Base-by-base conservation (phyloP, 2,329 filamentous ascomycete species). In the Aspergillus ustus region DNA sequence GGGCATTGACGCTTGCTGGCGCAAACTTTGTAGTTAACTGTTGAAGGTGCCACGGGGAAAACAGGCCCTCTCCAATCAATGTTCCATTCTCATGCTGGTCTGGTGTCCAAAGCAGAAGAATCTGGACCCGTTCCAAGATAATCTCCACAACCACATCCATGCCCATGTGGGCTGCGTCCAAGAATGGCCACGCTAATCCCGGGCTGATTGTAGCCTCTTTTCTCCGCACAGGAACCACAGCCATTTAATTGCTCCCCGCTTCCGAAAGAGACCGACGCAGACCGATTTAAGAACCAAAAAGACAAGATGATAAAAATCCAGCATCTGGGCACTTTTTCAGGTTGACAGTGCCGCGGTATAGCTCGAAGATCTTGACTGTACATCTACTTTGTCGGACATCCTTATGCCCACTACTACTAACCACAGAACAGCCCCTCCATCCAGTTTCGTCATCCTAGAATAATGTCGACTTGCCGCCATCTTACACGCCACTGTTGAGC, bases 181-280 rank as follows among this genome's bases (percentile, higher is more conserved):
- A 25, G 25, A 25, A 9, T 52, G 28, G 2, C 22, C 11, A 40
- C n/a, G 25, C n/a, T 54, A 54, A 45, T 55, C 8, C 43, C 20
- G 52, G 37, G 22, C 22, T 11, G 43, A 28, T 55, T 34, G 52
- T 29, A 31, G 52, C 25, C 17, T 55, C 25, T 29, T 54, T 31
- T 55, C 40, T 48, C 52, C 52, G 43, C 52, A 55, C 17, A 15
- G 48, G 29, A 54, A 54, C 37, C 15, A 15, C 52, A 20, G 22
- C 11, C 51, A 53, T 45, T 45, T 45, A 43, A 22, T 29, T 45
- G 37, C n/a, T 55, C 52, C 52, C 52, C 40, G 22, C 40, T 31
- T 25, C 52, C 43, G 25, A 20, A 29, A 28, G 40, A 19, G 31
- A 19, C 11, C 51, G 17, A 25, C 37, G 43, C 20, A 54, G 31